These are phyloP conservation scores for Diaporthe citrichinensis DNA, from an alignment of 2,329 filamentous ascomycete species.

Conservation along the genomic window DNA sequence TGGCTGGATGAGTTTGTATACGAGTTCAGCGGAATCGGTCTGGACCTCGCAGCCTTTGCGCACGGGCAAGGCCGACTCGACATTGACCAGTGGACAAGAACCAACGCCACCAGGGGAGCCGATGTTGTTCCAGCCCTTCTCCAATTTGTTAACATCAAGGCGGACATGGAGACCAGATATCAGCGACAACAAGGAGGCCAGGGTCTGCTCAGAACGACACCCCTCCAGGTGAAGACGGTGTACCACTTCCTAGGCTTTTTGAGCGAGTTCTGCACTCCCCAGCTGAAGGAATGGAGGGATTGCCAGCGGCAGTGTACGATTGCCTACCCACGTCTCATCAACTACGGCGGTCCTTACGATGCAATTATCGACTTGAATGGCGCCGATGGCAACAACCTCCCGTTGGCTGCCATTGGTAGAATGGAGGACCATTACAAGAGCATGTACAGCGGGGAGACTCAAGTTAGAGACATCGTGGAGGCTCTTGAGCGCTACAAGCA, in stretches of 20 bases:
- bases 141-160: conserved; percentile 88
- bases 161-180: conserved; percentile 81
- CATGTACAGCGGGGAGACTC: conserved; percentile 94
- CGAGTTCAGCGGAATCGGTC: conserved; percentile 84
- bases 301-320: conserved; percentile 92
- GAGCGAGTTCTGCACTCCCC: conserved; percentile 73
- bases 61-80: conserved; percentile 87
- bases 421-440: conserved; percentile 99
- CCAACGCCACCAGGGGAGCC: conserved; percentile 74
- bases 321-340: conserved; percentile 93
- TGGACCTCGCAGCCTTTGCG: conserved; percentile 88
- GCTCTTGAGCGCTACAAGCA: conserved; percentile 89
- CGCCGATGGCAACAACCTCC: conserved; percentile 83
- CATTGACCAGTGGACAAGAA: conserved; percentile 83
- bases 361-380: conserved; percentile 91
- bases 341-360: conserved; percentile 94
- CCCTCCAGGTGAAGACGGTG: conserved; percentile 88
- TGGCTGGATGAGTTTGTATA: conserved; percentile 89
- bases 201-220: conserved; percentile 72
- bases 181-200: conserved; percentile 78
- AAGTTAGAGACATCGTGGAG: conserved; percentile 87
- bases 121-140: conserved; percentile 80
- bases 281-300: conserved; percentile 77
- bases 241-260: conserved; percentile 84
- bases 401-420: conserved; percentile 83